Evolutionary conservation across 108 stramenopile genomes (phyloP).

Genomic region (Mediolabrus comicus): DNA sequence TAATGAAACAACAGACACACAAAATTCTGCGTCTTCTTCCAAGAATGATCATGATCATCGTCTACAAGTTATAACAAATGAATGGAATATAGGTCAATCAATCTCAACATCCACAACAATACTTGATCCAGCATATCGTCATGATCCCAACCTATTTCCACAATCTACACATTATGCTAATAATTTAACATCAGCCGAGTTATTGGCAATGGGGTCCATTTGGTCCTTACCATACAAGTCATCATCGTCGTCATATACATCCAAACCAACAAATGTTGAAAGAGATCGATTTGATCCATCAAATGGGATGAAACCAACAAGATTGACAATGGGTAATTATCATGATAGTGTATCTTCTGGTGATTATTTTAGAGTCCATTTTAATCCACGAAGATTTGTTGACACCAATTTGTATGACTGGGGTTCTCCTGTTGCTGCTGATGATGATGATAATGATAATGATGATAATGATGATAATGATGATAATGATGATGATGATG

Average conservation of each 20-base stretch:
- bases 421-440: conserved; percentile 14
- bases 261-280: background rate
- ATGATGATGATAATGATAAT: background rate
- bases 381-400: conserved; percentile 72
- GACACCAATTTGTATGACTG: conserved; percentile 63
- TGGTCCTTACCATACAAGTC: conserved; percentile 59
- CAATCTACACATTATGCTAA: background rate
- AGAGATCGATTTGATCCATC: conserved; percentile 42
- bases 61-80: conserved; percentile 1
- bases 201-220: conserved; percentile 69
- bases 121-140: conserved; percentile 46
- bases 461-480: background rate
- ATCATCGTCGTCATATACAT: background rate
- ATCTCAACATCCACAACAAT: conserved; percentile 3
- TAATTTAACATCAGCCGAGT: conserved; percentile 46
- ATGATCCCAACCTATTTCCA: conserved; percentile 31
- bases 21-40: no score
- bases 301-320: conserved; percentile 51
- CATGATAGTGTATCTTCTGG: conserved; percentile 39
- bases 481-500: background rate
- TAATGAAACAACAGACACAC: background rate
- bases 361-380: conserved; percentile 84
- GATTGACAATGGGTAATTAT: conserved; percentile 55
- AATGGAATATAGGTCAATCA: conserved; percentile 28
- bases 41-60: background rate